Conservation (phyloP, 2,329 filamentous ascomycete genomes). For the Huntiella decipiens region DNA sequence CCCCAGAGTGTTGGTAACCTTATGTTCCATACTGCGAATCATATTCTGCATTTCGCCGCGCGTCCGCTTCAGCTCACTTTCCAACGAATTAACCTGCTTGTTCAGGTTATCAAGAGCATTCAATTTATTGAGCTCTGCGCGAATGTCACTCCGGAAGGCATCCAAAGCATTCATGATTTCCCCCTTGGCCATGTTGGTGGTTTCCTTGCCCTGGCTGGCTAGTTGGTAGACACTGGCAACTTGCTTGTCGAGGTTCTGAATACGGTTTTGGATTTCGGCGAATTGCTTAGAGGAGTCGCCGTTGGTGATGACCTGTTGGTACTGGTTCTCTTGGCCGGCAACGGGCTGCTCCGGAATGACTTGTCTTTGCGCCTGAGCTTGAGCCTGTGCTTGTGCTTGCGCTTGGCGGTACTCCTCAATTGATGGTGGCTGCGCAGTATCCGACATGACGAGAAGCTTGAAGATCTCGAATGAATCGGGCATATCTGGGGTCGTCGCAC, state of each 20-base stretch:
- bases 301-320: constrained; percentile 24
- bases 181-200: constrained; percentile 36
- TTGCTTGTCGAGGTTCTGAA: constrained; percentile 56
- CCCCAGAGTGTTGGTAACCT: constrained; percentile 31
- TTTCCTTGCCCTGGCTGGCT: constrained; percentile 29
- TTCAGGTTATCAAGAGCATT: constrained; percentile 26
- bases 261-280: constrained; percentile 63
- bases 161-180: constrained; percentile 25
- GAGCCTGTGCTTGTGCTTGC: constrained; percentile 14
- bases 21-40: constrained; percentile 30
- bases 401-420: constrained; percentile 11
- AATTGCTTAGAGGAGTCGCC: constrained; percentile 45
- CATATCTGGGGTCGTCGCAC: constrained; percentile 72
- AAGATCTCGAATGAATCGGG: constrained; percentile 91
- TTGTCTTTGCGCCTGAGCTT: constrained; percentile 17
- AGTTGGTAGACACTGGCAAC: constrained; percentile 42
- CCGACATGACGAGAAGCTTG: constrained; percentile 58
- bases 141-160: constrained; percentile 27
- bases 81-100: constrained; percentile 30
- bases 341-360: constrained; percentile 15
- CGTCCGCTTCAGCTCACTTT: constrained; percentile 39
- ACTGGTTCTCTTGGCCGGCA: constrained; percentile 16
- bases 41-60: constrained; percentile 33
- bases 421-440: constrained; percentile 20
- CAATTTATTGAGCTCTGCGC: constrained; percentile 24